Evolutionary conservation across 768 basidiomycete genomes (phyloP).

Genomic region (Boletus sp.): DNA sequence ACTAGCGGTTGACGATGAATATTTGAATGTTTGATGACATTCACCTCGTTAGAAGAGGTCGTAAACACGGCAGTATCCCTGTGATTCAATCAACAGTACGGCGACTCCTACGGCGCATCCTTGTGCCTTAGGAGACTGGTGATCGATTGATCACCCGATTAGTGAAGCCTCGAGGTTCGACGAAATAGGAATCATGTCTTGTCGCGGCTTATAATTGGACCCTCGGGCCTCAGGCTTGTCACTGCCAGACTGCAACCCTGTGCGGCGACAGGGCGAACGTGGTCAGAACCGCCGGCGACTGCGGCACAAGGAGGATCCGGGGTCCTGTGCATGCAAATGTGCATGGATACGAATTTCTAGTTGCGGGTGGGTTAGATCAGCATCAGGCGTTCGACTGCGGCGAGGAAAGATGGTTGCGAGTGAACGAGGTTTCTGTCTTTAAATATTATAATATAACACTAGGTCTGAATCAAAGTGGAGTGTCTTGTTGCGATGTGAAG

Average conservation of each 20-base stretch:
- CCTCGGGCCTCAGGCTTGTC: neutral
- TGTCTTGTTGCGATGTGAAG: constrained; percentile 1
- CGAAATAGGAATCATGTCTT: too few relatives aligned
- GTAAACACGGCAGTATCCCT: neutral
- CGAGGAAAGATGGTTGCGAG: neutral
- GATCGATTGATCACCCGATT: too few relatives aligned
- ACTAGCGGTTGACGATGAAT: too few relatives aligned
- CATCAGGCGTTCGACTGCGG: neutral
- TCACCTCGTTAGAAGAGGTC: neutral
- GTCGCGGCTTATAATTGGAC: neutral
- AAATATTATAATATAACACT: neutral
- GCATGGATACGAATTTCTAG: constrained; percentile 6
- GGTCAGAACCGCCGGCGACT: constrained; percentile 7
- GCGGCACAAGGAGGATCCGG: constrained; percentile 1
- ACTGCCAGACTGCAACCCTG: neutral
- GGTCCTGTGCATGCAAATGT: neutral
- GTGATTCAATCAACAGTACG: too few relatives aligned
- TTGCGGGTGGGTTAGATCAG: neutral
- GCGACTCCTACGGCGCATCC: too few relatives aligned
- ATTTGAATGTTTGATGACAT: neutral
- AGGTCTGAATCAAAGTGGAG: neutral
- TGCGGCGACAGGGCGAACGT: neutral
- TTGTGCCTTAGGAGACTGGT: too few relatives aligned
- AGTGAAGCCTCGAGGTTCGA: too few relatives aligned
- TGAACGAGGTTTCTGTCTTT: neutral